Evolutionary conservation across 1,284 basidiomycete genomes (phyloP).

Genomic region (Coniophora puteana): DNA sequence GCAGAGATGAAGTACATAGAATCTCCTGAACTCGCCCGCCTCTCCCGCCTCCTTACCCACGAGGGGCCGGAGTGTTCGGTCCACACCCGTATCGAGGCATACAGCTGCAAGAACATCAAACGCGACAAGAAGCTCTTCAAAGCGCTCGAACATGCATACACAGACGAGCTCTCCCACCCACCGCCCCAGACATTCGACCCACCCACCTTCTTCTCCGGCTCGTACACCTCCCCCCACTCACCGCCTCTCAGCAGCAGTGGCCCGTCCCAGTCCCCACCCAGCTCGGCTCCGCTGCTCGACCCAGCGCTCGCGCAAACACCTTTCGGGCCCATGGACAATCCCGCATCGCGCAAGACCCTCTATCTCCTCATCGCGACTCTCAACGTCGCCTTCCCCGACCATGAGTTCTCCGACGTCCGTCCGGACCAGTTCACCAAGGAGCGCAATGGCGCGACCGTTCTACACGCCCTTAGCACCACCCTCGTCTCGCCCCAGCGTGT

Average conservation of each 20-base stretch:
- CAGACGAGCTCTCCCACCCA: constrained; percentile 70
- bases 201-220: too few relatives aligned
- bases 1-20: constrained; percentile 95
- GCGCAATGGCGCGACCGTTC: constrained; percentile 71
- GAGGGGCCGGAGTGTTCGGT: constrained; percentile 89
- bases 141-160: constrained; percentile 83
- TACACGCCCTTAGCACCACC: constrained; percentile 79
- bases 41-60: constrained; percentile 81
- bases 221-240: too few relatives aligned
- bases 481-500: constrained; percentile 64
- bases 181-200: too few relatives aligned
- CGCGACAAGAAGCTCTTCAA: constrained; percentile 97
- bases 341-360: constrained; percentile 80
- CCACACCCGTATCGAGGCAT: constrained; percentile 93
- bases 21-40: constrained; percentile 72
- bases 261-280: too few relatives aligned
- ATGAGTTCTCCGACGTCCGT: constrained; percentile 93
- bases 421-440: constrained; percentile 90
- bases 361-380: constrained; percentile 95
- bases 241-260: too few relatives aligned
- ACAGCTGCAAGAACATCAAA: constrained; percentile 96
- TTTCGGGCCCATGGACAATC: constrained; percentile 74
- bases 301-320: constrained; percentile 71
- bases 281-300: too few relatives aligned
- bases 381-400: constrained; percentile 96